Evolutionary conservation across 2,329 filamentous ascomycete species (phyloP), one percentile per base, ranked within the genome.

Genomic region (Xylariaceae sp.): DNA sequence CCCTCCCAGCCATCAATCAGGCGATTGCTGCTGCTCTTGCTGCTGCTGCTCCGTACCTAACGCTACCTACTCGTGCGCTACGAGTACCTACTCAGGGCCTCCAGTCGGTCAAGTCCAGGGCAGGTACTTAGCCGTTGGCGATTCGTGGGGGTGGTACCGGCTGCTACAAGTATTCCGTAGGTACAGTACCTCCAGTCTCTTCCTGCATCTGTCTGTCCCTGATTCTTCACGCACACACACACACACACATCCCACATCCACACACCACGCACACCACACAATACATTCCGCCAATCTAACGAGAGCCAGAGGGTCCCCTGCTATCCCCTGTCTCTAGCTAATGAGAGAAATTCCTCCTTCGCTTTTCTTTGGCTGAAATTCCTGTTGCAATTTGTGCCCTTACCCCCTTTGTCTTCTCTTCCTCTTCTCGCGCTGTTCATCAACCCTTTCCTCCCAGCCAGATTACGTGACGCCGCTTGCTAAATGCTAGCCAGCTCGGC

Each of bases 281-380:
- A 56, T 61, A 30, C 23, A 30, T 64, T 59, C 61, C 60, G 56
- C 58, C 53, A 58, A 58, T 56, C 57, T 60, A 51, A 53, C 47
- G 53, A 52, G 18, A 56, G 53, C 54, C 51, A 56, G 50, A 53
- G 61, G 55, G 44, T 50, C 59, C 61, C 61, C 58, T 63, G 59
- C 52, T 55, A 53, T 56, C 55, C 63, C 63, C 62, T 64, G 61
- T 55, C 55, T 54, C 56, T 56, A 30, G 56, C 23, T 13, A 45
- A 41, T 55, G 57, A 59, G 62, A 63, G 62, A 64, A 62, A 64
- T 64, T 63, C 56, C 63, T 63, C 58, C 58, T 55, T 49, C 23
- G 51, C 4, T 56, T 58, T 61, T 60, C 63, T 58, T 55, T 64
- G 56, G 58, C 61, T 61, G 59, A 56, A 63, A 52, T 61, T 58